Evolutionary conservation across 23 red algal species (phyloP), one percentile per base, ranked within the genome.

Genomic region (Agarophyton chilense): DNA sequence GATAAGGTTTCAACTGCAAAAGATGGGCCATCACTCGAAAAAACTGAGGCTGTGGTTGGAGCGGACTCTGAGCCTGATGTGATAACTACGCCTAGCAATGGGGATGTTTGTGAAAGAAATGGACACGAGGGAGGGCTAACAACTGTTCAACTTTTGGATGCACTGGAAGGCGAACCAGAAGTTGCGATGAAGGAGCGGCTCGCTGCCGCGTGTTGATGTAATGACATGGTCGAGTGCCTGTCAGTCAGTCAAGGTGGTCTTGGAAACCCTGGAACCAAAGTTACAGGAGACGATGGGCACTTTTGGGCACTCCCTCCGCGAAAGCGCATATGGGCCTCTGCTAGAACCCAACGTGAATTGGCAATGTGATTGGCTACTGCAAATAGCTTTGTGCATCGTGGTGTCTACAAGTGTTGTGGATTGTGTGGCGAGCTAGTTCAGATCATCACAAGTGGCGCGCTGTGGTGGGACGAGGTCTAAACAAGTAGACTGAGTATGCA

Each of bases 171-270:
- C 24, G 67, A 52, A 36, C 17, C 22, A 4, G 63, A 74, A 36
- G 16, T 76, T 39, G 67, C 83, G 46, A 49, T 49, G 45, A 49
- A 49, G 56, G 7, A n/a, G n/a, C n/a, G n/a, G n/a, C n/a, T n/a
- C n/a, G n/a, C n/a, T n/a, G n/a, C n/a, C n/a, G n/a, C n/a, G 10
- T n/a, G n/a, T n/a, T n/a, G n/a, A n/a, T n/a, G n/a, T n/a, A n/a
- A n/a, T n/a, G n/a, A n/a, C n/a, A n/a, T n/a, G n/a, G n/a, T n/a
- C n/a, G n/a, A n/a, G n/a, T 62, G 56, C 56, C 56, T 62, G 28
- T 22, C 19, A 62, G 56, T 62, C 56, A 8, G 8, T 62, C 19
- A 28, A 19, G 56, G 9, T 62, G 56, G 28, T 22, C n/a, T 62
- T 22, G 6, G 28, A 62, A 8, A 13, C 9, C 28, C n/a, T 62